Evolutionary conservation across 768 basidiomycete genomes (phyloP).

Genomic region (Cubamyces lactineus): DNA sequence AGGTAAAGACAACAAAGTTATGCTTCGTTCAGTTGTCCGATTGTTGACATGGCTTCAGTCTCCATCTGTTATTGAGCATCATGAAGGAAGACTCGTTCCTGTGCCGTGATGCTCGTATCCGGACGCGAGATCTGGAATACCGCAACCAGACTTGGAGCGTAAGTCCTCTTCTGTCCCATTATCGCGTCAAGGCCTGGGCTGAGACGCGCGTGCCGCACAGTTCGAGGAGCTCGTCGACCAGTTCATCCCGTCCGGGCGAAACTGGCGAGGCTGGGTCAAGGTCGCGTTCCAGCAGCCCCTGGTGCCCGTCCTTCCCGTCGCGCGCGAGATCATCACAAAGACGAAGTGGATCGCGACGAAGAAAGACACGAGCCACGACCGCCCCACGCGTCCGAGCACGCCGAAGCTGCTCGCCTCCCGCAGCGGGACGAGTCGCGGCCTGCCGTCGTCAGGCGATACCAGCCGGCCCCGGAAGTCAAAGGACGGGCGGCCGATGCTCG

Average conservation of each 20-base stretch:
- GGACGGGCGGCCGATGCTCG: conserved; percentile 10
- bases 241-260: conserved; percentile 77
- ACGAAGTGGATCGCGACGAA: conserved; percentile 67
- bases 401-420: conserved; percentile 20
- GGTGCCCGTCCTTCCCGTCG: conserved; percentile 76
- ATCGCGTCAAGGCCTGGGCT: conserved; percentile 5
- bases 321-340: conserved; percentile 76
- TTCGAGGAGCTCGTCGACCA: conserved; percentile 81
- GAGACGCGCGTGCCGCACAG: conserved; percentile 39
- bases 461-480: conserved; percentile 9
- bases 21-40: conserved; percentile 26
- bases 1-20: conserved; percentile 47
- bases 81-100: conserved; percentile 86
- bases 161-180: conserved; percentile 34
- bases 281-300: conserved; percentile 83
- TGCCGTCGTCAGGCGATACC: neutral
- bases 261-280: conserved; percentile 82
- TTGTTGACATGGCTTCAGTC: conserved; percentile 40
- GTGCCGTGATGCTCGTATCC: conserved; percentile 76
- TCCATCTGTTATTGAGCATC: conserved; percentile 75
- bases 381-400: conserved; percentile 21
- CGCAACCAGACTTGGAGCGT: conserved; percentile 85
- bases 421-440: neutral
- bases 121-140: conserved; percentile 80
- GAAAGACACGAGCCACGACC: conserved; percentile 19